A percentile compares a stretch with the other conserved stretches of the same genome.
Evolutionary conservation across 1,139 yeast genomes (phyloP).

Genomic region (Yamadazyma sp.): DNA sequence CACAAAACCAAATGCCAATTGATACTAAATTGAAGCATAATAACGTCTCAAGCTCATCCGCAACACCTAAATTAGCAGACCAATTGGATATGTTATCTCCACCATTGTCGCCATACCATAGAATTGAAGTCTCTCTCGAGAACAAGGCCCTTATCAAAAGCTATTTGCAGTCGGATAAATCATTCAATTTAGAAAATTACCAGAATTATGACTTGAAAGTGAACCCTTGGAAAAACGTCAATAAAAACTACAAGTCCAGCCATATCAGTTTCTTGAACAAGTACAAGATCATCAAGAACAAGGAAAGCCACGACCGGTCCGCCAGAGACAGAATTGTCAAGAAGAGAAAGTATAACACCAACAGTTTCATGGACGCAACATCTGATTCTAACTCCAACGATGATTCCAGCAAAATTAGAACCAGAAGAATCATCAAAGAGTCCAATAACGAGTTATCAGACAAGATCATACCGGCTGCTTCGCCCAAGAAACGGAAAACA

Average conservation of each 20-base stretch:
- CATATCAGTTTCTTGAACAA: slow-evolving; percentile 53
- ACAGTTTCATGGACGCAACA: slow-evolving; percentile 18
- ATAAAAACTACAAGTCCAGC: slow-evolving; percentile 42
- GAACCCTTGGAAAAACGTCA: slow-evolving; percentile 50
- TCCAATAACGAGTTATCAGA: slow-evolving; percentile 14
- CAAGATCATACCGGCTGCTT: slow-evolving; percentile 13
- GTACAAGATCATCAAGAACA: slow-evolving; percentile 34
- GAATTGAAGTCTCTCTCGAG: slow-evolving; percentile 14
- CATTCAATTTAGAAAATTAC: slow-evolving; percentile 50
- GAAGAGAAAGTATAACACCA: slow-evolving; percentile 34
- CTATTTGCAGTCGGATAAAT: slow-evolving; percentile 22
- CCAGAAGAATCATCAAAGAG: slow-evolving; percentile 37
- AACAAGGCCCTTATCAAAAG: slow-evolving; percentile 14
- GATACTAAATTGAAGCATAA: slow-evolving; percentile 2
- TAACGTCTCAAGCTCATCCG: neutral
- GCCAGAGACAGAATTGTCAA: slow-evolving; percentile 11
- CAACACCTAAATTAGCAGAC: slow-evolving; percentile 1
- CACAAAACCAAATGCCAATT: slow-evolving; percentile 22
- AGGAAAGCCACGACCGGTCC: slow-evolving; percentile 16
- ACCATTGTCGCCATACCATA: slow-evolving; percentile 62
- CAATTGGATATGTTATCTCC: slow-evolving; percentile 52
- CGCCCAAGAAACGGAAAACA: slow-evolving; percentile 43
- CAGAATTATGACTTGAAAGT: slow-evolving; percentile 48
- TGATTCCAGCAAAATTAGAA: slow-evolving; percentile 49
- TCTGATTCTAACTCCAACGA: slow-evolving; percentile 26